Evolutionary conservation across 179 eudicot species (phyloP).

Genomic region (Dionaea muscipula): DNA sequence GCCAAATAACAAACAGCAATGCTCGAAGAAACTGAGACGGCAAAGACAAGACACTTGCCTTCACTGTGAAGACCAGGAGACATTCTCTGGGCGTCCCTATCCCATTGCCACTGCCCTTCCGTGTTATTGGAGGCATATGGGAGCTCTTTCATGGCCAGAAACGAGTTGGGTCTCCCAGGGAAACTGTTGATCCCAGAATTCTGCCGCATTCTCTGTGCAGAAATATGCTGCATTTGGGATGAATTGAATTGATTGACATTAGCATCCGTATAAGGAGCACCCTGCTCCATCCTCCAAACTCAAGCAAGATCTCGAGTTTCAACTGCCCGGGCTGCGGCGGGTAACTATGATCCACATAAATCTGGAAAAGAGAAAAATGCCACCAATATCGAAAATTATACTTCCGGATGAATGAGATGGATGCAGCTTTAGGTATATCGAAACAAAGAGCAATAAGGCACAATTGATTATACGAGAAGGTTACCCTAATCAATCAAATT

Average conservation of each 20-base stretch:
- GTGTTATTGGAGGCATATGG: constrained; percentile 34
- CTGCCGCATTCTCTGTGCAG: constrained; percentile 37
- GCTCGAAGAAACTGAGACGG: no score
- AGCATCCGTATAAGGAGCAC: constrained; percentile 31
- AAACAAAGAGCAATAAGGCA: no score
- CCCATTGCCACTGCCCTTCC: constrained; percentile 74
- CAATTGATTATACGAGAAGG: no score
- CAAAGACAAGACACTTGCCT: constrained; percentile 23
- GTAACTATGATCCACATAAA: no score
- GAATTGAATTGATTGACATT: constrained; percentile 25
- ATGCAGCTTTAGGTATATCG: no score
- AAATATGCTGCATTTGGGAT: constrained; percentile 29
- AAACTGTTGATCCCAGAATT: constrained; percentile 24
- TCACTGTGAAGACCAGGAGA: constrained; percentile 57
- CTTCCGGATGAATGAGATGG: no score
- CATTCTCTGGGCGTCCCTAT: constrained; percentile 62
- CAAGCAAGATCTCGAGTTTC: background rate
- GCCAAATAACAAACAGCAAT: no score
- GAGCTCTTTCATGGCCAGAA: constrained; percentile 34
- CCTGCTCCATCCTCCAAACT: constrained; percentile 28
- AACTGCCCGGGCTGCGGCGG: no score
- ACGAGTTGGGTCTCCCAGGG: constrained; percentile 34
- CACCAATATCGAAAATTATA: no score
- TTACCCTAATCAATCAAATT: no score
- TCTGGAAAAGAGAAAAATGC: no score